Percentiles rank a stretch among this genome's conserved stretches.
Evolutionary conservation across 2,329 filamentous ascomycete species (phyloP).

Genomic region (Pseudocercospora macadamiae): DNA sequence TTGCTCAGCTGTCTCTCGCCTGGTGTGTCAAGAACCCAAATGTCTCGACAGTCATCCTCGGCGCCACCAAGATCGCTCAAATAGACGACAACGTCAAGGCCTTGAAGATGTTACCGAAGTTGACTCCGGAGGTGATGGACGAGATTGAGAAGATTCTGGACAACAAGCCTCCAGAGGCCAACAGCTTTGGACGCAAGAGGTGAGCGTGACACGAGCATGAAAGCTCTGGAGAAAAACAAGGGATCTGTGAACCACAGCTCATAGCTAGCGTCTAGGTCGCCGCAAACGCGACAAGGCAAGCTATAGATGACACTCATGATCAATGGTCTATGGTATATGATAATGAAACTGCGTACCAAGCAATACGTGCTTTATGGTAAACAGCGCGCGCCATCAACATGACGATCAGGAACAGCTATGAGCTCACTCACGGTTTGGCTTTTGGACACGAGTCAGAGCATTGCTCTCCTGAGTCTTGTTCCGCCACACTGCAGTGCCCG

Average conservation of each 20-base stretch:
- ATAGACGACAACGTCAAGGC: conserved; percentile 55
- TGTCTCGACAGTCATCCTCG: conserved; percentile 59
- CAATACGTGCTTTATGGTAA: too few species aligned
- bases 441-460: too few species aligned
- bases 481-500: too few species aligned
- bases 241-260: neutral
- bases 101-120: conserved; percentile 44
- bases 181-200: conserved; percentile 42
- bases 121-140: conserved; percentile 45
- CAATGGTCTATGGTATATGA: neutral
- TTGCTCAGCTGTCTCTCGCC: conserved; percentile 59
- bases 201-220: conserved; percentile 26
- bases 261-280: neutral
- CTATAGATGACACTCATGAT: neutral
- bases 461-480: too few species aligned
- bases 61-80: conserved; percentile 53
- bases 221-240: too few species aligned
- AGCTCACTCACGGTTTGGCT: too few species aligned
- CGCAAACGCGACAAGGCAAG: neutral
- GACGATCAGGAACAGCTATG: too few species aligned
- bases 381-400: too few species aligned
- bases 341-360: too few species aligned
- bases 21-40: conserved; percentile 63
- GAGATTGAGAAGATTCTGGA: conserved; percentile 49
- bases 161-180: conserved; percentile 42